Evolutionary conservation across 148 eudicot genomes (phyloP).

Genomic region (Hydrangea macrophylla): DNA sequence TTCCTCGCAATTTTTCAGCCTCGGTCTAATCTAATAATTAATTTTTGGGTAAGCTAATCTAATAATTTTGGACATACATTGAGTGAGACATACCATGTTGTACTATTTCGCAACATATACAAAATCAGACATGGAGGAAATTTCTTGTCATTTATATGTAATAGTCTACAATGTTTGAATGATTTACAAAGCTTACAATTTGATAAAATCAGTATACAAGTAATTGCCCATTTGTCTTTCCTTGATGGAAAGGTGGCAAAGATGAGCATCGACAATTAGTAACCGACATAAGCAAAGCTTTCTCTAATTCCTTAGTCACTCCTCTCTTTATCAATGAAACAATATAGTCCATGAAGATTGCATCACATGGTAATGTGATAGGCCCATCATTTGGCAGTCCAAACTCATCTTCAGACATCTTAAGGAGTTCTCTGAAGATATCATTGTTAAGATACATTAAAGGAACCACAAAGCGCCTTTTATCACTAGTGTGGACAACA

Average conservation of each 20-base stretch:
- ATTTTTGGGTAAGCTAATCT: too few relatives aligned
- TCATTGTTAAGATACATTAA: constrained; percentile 19
- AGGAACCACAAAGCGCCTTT: constrained; percentile 27
- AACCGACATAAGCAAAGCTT: constrained; percentile 22
- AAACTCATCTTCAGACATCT: constrained; percentile 32
- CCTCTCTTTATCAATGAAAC: constrained; percentile 20
- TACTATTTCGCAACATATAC: too few relatives aligned
- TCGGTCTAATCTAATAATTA: too few relatives aligned
- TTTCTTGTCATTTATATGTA: background rate
- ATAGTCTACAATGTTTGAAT: background rate
- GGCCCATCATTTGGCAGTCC: constrained; percentile 27
- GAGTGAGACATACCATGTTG: too few relatives aligned
- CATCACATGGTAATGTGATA: constrained; percentile 25
- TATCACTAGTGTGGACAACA: constrained; percentile 23
- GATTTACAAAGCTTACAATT: background rate
- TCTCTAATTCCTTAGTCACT: constrained; percentile 16
- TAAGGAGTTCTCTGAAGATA: constrained; percentile 22
- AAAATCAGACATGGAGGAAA: background rate
- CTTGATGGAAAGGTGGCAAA: background rate
- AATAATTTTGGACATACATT: too few relatives aligned
- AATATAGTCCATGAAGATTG: constrained; percentile 19
- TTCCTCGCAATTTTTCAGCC: too few relatives aligned
- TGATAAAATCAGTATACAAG: background rate
- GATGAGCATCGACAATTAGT: constrained; percentile 7
- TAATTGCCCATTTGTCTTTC: background rate